Evolutionary conservation across 1,284 basidiomycete genomes (phyloP), one percentile per base, ranked within the genome.

Genomic region (Pseudozyma hubeiensis): DNA sequence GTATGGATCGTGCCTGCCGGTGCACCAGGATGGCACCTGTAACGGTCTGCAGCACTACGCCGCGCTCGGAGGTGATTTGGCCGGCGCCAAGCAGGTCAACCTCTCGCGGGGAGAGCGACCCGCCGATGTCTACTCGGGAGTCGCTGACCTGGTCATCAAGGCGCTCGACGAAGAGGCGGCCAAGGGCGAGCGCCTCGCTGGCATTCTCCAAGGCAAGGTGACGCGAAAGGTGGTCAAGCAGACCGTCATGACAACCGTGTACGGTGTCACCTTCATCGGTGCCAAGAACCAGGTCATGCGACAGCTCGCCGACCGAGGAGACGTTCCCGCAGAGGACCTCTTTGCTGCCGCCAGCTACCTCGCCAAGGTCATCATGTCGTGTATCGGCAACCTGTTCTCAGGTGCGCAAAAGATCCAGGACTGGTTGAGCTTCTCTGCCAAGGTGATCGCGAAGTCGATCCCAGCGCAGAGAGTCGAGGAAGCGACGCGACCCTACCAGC

Each of bases 161-260:
- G 85, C 87, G 59, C 85, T 91, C 17, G 84, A 86, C 51, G 86
- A 88, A 76, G 88, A 88, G 66, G 80, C 87, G 7, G 85, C 85
- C 13, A 86, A 86, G 16, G 90, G 89, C 5, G 75, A 86, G 16
- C 85, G 87, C 57, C 86, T 87, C 53, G 94, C 94, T 0, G 76
- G 87, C 55, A 79, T 92, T 75, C 87, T 97, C 17, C 74, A 88
- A 40, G 93, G 92, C 53, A 93, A 94, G 83, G 89, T 99, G 45
- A 89, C 93, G 7, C 87, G 97, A 49, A 99, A 99, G 86, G 91
- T 98, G 29, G 96, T 99, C 78, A 99, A 99, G 88, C 96, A 99
- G 87, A 98, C 96, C 17, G 93, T 98, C 78, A 99, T 99, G 97
- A 99, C 97, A 0, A 99, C 97, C 10, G 97, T 99, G 39, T 99